These are phyloP conservation scores for Astragalus glycyphyllos DNA, from an alignment of 306 rosid genomes.

Conservation along the genomic window DNA sequence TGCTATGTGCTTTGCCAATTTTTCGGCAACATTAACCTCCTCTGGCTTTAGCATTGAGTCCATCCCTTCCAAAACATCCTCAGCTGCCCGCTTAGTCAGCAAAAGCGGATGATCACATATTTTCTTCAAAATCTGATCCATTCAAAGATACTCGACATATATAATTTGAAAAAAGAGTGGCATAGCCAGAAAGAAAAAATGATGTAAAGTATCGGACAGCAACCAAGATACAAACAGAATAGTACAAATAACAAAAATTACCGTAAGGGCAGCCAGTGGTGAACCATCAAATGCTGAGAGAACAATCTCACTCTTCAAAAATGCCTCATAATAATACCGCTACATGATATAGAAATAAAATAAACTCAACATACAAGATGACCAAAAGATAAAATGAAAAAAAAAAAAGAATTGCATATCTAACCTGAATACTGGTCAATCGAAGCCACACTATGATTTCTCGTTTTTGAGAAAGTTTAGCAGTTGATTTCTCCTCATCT, in stretches of 20 bases:
- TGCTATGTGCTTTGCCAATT: conserved; percentile 78
- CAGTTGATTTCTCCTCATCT: conserved; percentile 54
- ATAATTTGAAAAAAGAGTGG: conserved; percentile 18
- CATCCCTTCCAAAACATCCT: conserved; percentile 91
- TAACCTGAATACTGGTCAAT: conserved; percentile 79
- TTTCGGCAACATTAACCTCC: conserved; percentile 70
- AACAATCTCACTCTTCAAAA: conserved; percentile 80
- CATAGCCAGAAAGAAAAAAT: neutral
- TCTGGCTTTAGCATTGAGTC: conserved; percentile 72
- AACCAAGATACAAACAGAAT: conserved; percentile 27
- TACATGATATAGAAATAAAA: conserved; percentile 46
- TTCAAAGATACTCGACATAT: conserved; percentile 34
- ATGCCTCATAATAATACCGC: conserved; percentile 87
- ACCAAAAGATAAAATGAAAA: conserved; percentile 19
- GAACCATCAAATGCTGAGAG: conserved; percentile 96
- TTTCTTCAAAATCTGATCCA: conserved; percentile 81
- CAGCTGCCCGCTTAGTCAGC: conserved; percentile 92
- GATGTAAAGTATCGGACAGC: neutral
- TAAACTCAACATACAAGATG: neutral
- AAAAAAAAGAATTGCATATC: conserved; percentile 35
- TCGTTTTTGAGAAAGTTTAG: conserved; percentile 77
- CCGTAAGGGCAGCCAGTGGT: conserved; percentile 90
- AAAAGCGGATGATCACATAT: conserved; percentile 92
- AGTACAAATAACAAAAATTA: conserved; percentile 44
- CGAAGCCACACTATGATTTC: conserved; percentile 93